phyloP scores from a whole-genome alignment of 2,329 filamentous ascomycete genomes.

The Colletotrichum viniferum region DNA sequence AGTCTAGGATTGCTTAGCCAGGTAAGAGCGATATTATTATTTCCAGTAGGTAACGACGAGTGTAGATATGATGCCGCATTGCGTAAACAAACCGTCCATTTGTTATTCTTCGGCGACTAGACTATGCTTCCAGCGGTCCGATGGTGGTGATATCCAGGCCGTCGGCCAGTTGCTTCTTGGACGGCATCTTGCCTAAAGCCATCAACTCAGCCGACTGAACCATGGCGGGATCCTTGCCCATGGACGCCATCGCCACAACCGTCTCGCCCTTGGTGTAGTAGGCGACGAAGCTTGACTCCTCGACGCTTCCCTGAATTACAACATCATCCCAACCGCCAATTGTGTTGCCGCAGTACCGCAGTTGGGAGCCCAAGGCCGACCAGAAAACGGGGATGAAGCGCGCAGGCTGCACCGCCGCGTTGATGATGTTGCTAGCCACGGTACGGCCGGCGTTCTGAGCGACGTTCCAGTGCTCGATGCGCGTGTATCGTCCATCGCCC shows the following conservation, averaged over 20 bases:
- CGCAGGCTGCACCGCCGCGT: conserved; percentile 64
- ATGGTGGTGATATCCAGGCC: conserved; percentile 59
- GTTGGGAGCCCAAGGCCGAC: conserved; percentile 87
- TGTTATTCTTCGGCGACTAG: background rate
- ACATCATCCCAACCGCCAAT: conserved; percentile 82
- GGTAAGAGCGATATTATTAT: background rate
- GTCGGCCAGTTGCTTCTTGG: conserved; percentile 75
- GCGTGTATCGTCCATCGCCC: conserved; percentile 71
- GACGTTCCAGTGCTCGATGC: conserved; percentile 99
- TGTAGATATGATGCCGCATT: background rate
- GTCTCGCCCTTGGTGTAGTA: conserved; percentile 89
- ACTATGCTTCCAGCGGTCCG: conserved; percentile 35
- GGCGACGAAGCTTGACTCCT: conserved; percentile 82
- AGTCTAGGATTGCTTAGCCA: background rate
- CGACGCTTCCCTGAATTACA: conserved; percentile 76
- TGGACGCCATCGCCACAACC: conserved; percentile 87
- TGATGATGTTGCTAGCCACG: conserved; percentile 78
- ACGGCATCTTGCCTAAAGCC: conserved; percentile 80
- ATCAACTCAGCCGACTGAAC: conserved; percentile 83
- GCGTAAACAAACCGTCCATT: background rate
- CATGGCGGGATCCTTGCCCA: conserved; percentile 90
- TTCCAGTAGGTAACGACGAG: background rate
- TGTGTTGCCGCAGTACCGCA: conserved; percentile 94
- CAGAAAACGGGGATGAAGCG: conserved; percentile 95
- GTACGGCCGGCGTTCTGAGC: conserved; percentile 89